Base-by-base conservation (phyloP, 1,284 basidiomycete genomes). In the Moesziomyces parantarcticus region DNA sequence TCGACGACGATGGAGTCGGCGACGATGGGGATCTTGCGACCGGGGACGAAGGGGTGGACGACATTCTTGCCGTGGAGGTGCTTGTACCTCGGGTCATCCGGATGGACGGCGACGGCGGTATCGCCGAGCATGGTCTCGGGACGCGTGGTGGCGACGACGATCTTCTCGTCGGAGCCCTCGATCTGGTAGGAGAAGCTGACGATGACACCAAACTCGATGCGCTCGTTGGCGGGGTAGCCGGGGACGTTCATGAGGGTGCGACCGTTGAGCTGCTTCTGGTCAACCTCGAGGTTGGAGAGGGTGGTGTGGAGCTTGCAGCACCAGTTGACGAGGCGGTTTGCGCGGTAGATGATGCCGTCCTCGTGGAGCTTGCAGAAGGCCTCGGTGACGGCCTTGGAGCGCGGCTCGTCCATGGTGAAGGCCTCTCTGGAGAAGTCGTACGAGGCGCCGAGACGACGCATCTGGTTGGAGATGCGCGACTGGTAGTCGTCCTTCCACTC, bases 81-180 rank as follows among this genome's bases (percentile, higher is more conserved):
- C 83, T 87, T 96, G 87, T 99, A 98, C n/a, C 97, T 89, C 26
- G 88, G 84, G 84, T 99, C 97, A 62, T 95, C 89, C 3, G 95
- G 95, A 85, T 99, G 96, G 1, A 99, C 93, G 45, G 97, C 97
- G 47, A 99, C 91, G 34, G 93, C 97, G 7, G 94, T 95, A 88
- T 99, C 97, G 63, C 97, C 97, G 0, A 99, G 88, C 92, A 99
- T 97, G 1, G 97, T 99, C 86, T 99, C 97, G 0, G 95, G 95
- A 88, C 97, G 93, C 13, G 97, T 99, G 3, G 97, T 99, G 0
- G 95, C 96, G 51, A 99, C 91, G 58, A 97, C 88, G 72, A 99
- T 92, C 83, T 88, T 91, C 84, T 98, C 96, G 64, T 97, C 94
- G 53, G 48, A 93, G 53, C 88, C 89, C 79, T 96, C 93, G 62